A percentile compares a stretch with the other conserved stretches of the same genome.
phyloP scores from a whole-genome alignment of 331 rosid species.

The Prunus yedoensis region DNA sequence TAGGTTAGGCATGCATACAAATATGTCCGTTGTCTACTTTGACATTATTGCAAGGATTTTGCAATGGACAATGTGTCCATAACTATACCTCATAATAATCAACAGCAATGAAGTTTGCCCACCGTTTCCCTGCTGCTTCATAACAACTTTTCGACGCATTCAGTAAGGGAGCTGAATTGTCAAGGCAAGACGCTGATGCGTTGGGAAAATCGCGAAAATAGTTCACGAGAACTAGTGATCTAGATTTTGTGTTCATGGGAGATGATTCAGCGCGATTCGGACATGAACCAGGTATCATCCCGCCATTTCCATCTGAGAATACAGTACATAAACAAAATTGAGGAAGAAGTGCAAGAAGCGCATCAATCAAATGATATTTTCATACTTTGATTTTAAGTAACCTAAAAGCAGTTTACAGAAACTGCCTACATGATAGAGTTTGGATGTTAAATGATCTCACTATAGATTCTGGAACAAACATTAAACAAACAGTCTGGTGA shows the following conservation, averaged over 20 bases:
- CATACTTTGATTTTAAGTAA: background rate
- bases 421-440: too few relatives aligned
- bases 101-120: conserved; percentile 96
- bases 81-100: conserved; percentile 71
- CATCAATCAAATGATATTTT: background rate
- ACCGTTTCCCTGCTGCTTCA: conserved; percentile 62
- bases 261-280: conserved; percentile 74
- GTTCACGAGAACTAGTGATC: conserved; percentile 64
- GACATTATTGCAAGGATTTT: background rate
- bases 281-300: conserved; percentile 72
- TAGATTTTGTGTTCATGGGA: conserved; percentile 56
- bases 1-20: background rate
- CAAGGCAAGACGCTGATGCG: conserved; percentile 50
- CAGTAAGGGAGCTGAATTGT: conserved; percentile 72
- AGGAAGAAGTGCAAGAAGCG: background rate
- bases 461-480: background rate
- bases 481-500: background rate
- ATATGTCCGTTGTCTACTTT: background rate
- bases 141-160: conserved; percentile 60
- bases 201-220: conserved; percentile 62
- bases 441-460: too few relatives aligned
- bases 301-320: conserved; percentile 75
- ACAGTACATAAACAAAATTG: background rate
- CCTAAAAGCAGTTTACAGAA: too few relatives aligned
- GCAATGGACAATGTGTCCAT: background rate